Conservation (phyloP, 352 stramenopile species). For the Pythium volutum region DNA sequence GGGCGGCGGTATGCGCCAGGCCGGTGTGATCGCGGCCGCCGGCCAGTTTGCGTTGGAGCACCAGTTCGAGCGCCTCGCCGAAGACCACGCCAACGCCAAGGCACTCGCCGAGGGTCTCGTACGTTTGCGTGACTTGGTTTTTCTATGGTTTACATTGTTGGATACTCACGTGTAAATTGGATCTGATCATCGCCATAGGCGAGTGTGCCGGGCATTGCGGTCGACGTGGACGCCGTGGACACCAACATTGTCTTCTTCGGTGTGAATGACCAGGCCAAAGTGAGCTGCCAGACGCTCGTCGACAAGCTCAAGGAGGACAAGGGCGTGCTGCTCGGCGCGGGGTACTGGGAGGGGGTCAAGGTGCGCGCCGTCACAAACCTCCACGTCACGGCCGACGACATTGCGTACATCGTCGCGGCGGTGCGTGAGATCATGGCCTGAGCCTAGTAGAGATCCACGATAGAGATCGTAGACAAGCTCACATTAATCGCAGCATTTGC, state of each 20-base stretch:
- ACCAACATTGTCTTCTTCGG: conserved; percentile 90
- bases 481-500: conserved; percentile 56
- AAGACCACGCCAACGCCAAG: conserved; percentile 83
- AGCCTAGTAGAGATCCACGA: background rate
- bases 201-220: conserved; percentile 56
- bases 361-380: conserved; percentile 76
- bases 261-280: conserved; percentile 50
- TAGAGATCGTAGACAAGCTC: background rate
- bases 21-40: conserved; percentile 91
- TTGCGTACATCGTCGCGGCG: conserved; percentile 57
- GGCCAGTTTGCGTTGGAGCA: conserved; percentile 90
- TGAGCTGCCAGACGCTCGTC: conserved; percentile 51
- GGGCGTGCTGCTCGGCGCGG: conserved; percentile 60
- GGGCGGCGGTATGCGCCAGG: conserved; percentile 97
- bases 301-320: conserved; percentile 60
- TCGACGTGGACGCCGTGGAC: conserved; percentile 64
- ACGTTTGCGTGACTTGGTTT: background rate
- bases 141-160: background rate
- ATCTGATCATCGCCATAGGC: conserved; percentile 18
- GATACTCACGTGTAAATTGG: background rate
- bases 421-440: conserved; percentile 56
- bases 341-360: conserved; percentile 57
- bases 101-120: conserved; percentile 57
- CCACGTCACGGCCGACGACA: conserved; percentile 59
- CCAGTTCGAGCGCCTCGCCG: conserved; percentile 78